Percentiles rank a stretch among this genome's conserved stretches.
phyloP scores from a whole-genome alignment of 768 basidiomycete species.

The Gloeopeniophorella convolvens region DNA sequence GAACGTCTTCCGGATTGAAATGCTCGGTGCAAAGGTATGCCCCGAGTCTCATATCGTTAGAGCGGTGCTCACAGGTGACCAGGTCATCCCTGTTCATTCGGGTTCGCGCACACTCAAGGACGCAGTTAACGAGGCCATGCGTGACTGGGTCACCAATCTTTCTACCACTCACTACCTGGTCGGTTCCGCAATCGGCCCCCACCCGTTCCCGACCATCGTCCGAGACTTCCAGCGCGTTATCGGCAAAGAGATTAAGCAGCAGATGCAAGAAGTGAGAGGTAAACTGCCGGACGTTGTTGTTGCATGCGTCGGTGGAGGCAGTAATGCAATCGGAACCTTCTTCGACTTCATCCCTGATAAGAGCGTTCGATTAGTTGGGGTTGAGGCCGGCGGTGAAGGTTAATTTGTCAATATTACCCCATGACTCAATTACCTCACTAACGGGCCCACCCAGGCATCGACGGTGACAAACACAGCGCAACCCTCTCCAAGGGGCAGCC shows the following conservation, averaged over 20 bases:
- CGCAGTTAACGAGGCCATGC: conserved; percentile 96
- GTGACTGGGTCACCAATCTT: conserved; percentile 98
- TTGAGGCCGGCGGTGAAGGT: conserved; percentile 98
- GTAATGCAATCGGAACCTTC: conserved; percentile 97
- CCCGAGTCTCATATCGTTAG: background rate
- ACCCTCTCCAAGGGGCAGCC: conserved; percentile 88
- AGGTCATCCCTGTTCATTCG: conserved; percentile 92
- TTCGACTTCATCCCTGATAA: conserved; percentile 93
- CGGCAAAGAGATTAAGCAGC: conserved; percentile 87
- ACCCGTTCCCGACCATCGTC: conserved; percentile 98
- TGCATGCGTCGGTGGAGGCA: conserved; percentile 96
- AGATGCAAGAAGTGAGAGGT: conserved; percentile 61
- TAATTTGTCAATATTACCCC: conserved; percentile 14
- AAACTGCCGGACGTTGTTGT: conserved; percentile 93
- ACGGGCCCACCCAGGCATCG: conserved; percentile 46
- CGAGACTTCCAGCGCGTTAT: conserved; percentile 97
- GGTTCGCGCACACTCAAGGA: conserved; percentile 96
- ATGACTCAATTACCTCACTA: background rate
- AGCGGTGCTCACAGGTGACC: background rate
- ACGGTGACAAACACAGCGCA: conserved; percentile 86
- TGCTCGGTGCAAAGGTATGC: conserved; percentile 85
- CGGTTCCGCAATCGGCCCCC: conserved; percentile 95
- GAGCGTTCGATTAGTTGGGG: conserved; percentile 79
- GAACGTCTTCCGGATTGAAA: conserved; percentile 96
- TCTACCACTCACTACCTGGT: conserved; percentile 93